These are phyloP conservation scores for Dillenia turbinata DNA, from an alignment of 164 flowering plant species.

Conservation along the genomic window DNA sequence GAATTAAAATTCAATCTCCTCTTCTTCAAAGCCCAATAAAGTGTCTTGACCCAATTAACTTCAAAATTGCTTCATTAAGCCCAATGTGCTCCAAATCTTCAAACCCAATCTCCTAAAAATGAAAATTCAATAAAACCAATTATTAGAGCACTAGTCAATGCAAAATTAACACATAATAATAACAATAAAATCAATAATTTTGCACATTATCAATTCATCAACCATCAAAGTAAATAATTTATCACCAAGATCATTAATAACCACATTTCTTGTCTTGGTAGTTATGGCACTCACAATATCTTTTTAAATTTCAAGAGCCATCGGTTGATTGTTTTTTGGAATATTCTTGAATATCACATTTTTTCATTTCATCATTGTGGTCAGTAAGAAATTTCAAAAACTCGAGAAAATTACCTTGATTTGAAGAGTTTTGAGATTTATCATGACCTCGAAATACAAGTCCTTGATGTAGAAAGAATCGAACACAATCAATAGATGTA, in stretches of 20 bases:
- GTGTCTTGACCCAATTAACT: too few relatives aligned
- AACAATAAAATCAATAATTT: too few relatives aligned
- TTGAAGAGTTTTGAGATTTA: constrained; percentile 9
- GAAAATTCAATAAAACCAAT: too few relatives aligned
- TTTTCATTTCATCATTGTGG: constrained; percentile 4
- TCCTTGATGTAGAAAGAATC: constrained; percentile 15
- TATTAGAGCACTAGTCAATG: too few relatives aligned
- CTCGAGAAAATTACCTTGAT: constrained; percentile 19
- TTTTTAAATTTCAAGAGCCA: constrained; percentile 11
- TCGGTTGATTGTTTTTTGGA: constrained; percentile 4
- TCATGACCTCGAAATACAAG: constrained; percentile 20
- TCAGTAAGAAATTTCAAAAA: constrained; percentile 4
- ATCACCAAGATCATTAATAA: constrained; percentile 13
- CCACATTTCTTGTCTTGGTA: neutral
- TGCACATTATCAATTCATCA: too few relatives aligned
- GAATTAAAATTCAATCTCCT: too few relatives aligned
- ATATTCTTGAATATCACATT: constrained; percentile 6
- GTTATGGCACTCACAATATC: constrained; percentile 8
- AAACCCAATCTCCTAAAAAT: too few relatives aligned
- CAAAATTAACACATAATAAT: too few relatives aligned
- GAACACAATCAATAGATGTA: constrained; percentile 1
- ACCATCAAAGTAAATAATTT: neutral
- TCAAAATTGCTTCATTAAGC: too few relatives aligned
- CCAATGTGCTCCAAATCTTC: too few relatives aligned
- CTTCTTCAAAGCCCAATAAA: too few relatives aligned